Evolutionary conservation across 2,329 filamentous ascomycete genomes (phyloP), one percentile per base, ranked within the genome.

Genomic region (Xylariaceae sp.): DNA sequence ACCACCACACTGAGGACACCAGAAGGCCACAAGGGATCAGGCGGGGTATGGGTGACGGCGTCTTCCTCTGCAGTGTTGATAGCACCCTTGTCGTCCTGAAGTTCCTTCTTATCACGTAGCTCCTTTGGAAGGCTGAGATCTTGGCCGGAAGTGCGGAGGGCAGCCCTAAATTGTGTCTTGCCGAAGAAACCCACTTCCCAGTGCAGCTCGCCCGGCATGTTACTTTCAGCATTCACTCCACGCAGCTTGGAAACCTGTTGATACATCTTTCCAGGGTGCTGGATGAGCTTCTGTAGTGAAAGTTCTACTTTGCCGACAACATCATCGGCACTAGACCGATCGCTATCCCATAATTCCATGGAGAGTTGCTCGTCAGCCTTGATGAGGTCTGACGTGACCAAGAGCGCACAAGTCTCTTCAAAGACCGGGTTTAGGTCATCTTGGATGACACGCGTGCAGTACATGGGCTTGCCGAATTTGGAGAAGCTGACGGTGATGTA

Each of bases 151-250:
- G 89, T 95, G 31, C 88, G 79, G 34, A 97, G 73, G 11, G 89
- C 88, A 48, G 83, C 80, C 40, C 91, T 79, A 67, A 96, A 89
- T 51, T 89, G 81, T 1, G 90, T 89, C 68, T 95, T 96, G 53
- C 84, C 83, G 55, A 96, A 97, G 68, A 86, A 97, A 6, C 91
- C 93, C 35, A 97, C 89, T 63, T 96, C 91, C 91, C 91, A 97
- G 59, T 94, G 83, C 30, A 98, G 75, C 59, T 95, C 84, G 19
- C 93, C 91, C 0, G 93, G 93, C 89, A 97, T 97, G 37, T 79
- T 78, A 51, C 81, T 91, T 11, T 85, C 89, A 17, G 87, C 83
- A 54, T 93, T 85, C 67, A 94, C 81, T 9, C 91, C 91, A 19
- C 79, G 73, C 1, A 97, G 78, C 53, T 84, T 89, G 0, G 89